Percentiles rank a stretch among this genome's conserved stretches.
Conservation (phyloP, 768 basidiomycete species). For the Panus rudis region DNA sequence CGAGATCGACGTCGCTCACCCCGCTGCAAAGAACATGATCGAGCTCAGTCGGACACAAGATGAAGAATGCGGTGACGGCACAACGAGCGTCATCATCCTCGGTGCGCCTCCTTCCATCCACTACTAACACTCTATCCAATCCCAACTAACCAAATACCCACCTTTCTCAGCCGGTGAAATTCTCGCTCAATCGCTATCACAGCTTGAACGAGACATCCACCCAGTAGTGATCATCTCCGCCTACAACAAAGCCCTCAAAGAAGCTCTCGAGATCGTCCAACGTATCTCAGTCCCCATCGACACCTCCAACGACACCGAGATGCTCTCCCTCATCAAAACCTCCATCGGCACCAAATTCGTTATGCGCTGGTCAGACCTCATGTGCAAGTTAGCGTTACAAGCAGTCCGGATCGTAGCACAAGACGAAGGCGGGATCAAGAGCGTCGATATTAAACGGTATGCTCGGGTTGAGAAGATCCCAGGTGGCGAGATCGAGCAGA, state of each 20-base stretch:
- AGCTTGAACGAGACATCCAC: constrained; percentile 95
- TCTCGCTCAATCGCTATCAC: constrained; percentile 86
- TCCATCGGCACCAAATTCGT: constrained; percentile 99
- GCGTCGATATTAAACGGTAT: constrained; percentile 97
- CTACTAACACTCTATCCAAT: not conserved
- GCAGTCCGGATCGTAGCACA: constrained; percentile 86
- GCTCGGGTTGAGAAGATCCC: constrained; percentile 97
- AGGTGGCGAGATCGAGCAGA: constrained; percentile 95
- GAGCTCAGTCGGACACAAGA: constrained; percentile 97
- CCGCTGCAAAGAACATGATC: constrained; percentile 99
- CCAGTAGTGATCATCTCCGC: constrained; percentile 98
- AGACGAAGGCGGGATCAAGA: constrained; percentile 70
- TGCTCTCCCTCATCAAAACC: constrained; percentile 96
- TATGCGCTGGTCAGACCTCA: constrained; percentile 92
- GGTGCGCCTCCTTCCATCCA: constrained; percentile 42
- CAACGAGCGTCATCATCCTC: constrained; percentile 95
- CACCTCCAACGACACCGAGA: constrained; percentile 75
- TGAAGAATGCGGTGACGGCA: constrained; percentile 98
- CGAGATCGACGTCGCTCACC: constrained; percentile 98
- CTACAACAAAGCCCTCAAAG: constrained; percentile 92
- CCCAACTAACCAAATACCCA: not conserved
- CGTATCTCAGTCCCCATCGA: constrained; percentile 88
- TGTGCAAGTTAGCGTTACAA: constrained; percentile 91
- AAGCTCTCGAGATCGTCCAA: constrained; percentile 84
- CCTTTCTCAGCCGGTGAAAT: constrained; percentile 80